Conservation (phyloP, 2,329 filamentous ascomycete genomes). For the Ceratocystis alfenasii region DNA sequence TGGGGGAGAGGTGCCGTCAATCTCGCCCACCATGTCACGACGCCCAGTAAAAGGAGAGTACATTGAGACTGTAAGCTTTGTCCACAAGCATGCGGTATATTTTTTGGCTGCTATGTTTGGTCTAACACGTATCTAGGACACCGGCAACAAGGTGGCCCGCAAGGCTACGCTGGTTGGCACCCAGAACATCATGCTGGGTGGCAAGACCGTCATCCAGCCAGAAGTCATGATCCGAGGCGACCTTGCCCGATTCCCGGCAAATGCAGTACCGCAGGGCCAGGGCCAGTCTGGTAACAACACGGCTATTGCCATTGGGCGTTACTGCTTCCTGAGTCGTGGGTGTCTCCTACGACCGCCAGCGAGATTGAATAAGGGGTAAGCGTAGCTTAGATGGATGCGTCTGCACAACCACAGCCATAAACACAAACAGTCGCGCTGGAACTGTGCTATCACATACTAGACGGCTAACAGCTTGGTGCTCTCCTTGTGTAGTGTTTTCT, state of each 20-base stretch:
- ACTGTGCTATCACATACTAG: not conserved
- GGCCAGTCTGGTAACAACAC: conserved; percentile 39
- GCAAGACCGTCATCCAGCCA: conserved; percentile 89
- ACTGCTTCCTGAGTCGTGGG: conserved; percentile 74
- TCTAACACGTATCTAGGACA: conserved; percentile 50
- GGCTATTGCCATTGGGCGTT: conserved; percentile 78
- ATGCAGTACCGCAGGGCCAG: conserved; percentile 32
- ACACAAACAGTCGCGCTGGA: not conserved
- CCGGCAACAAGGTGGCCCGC: conserved; percentile 94
- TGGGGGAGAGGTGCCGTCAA: not conserved
- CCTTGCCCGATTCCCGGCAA: conserved; percentile 49
- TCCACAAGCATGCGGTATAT: not conserved
- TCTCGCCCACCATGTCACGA: conserved; percentile 49
- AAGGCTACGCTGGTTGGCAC: conserved; percentile 86
- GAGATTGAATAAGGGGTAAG: conserved; percentile 61
- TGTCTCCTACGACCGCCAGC: conserved; percentile 73
- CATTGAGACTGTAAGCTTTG: conserved; percentile 70
- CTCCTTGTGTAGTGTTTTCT: conserved; percentile 41
- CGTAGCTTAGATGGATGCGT: not conserved
- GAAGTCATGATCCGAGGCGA: conserved; percentile 92
- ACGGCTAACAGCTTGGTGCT: not conserved
- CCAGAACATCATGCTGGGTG: conserved; percentile 93
- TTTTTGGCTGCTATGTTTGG: not conserved
- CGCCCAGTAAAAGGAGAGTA: conserved; percentile 80
- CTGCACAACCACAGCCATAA: not conserved